Evolutionary conservation across 352 stramenopile genomes (phyloP).

Genomic region (Phytophthora sansomeana): DNA sequence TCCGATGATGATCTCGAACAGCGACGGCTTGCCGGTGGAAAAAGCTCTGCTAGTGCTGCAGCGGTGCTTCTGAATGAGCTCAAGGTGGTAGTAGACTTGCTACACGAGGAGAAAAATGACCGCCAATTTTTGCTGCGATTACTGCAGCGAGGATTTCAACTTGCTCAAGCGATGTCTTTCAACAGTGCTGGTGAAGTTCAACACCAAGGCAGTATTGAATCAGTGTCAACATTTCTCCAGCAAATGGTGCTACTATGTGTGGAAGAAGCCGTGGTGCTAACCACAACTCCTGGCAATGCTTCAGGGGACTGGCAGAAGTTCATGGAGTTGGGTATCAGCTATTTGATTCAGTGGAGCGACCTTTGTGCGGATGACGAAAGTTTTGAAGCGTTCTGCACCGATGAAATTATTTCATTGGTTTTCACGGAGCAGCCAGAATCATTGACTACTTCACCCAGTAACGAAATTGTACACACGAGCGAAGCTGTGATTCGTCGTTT

Average conservation of each 20-base stretch:
- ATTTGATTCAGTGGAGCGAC: constrained; percentile 55
- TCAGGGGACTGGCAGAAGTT: constrained; percentile 32
- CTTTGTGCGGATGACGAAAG: constrained; percentile 32
- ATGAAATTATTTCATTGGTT: constrained; percentile 40
- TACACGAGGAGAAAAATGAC: constrained; percentile 66
- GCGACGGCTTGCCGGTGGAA: constrained; percentile 45
- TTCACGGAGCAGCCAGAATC: constrained; percentile 10
- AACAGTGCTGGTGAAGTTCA: constrained; percentile 8
- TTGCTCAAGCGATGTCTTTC: constrained; percentile 42
- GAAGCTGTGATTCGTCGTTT: constrained; percentile 38
- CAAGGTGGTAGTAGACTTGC: constrained; percentile 71
- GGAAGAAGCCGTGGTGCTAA: constrained; percentile 32
- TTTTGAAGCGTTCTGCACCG: constrained; percentile 49
- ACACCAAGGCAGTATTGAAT: constrained; percentile 10
- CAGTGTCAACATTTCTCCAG: constrained; percentile 32
- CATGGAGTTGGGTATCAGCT: constrained; percentile 55
- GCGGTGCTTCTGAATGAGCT: constrained; percentile 65
- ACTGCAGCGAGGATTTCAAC: constrained; percentile 65
- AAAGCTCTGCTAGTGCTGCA: constrained; percentile 37
- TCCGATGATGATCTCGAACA: constrained; percentile 68
- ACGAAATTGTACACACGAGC: constrained; percentile 8
- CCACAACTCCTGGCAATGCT: not conserved
- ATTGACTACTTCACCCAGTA: not conserved
- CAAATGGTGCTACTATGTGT: constrained; percentile 53
- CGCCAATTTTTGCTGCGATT: constrained; percentile 60